Evolutionary conservation across 2,329 filamentous ascomycete species (phyloP), one percentile per base, ranked within the genome.

Genomic region (Phaeoacremonium minimum): DNA sequence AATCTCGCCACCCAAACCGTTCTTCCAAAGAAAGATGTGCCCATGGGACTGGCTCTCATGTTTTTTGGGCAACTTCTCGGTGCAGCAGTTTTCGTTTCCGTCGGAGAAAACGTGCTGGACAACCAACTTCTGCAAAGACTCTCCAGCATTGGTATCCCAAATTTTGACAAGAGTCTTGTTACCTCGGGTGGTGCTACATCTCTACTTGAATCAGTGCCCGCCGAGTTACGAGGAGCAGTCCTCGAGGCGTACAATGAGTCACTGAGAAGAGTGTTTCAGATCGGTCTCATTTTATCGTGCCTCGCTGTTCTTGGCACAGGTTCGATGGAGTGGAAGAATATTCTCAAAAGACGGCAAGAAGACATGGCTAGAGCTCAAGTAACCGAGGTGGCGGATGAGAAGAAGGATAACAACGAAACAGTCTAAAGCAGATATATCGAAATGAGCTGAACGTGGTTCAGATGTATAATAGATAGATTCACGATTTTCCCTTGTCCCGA

Each of bases 301-400:
- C 40, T 75, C 7, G 69, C 64, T 6, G 62, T 78, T 18, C 37
- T 77, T 15, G 76, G 72, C 3, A 63, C 69, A 0, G 47, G 69
- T 8, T 64, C 66, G 31, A 67, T 82, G 41, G 69, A 81, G 56
- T 82, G 77, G 77, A 77, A 70, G 53, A 73, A 15, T 15, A 35
- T 47, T 18, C 36, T 31, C 15, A 32, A 32, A 19, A n/a, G n/a
- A 26, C 22, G 9, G 22, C 9, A 26, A n/a, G 22, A 9, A 26
- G n/a, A 26, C n/a, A n/a, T n/a, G n/a, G n/a, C n/a, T n/a, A n/a
- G n/a, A n/a, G n/a, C n/a, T n/a, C n/a, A n/a, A n/a, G n/a, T n/a
- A n/a, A n/a, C n/a, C n/a, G n/a, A n/a, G n/a, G n/a, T n/a, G n/a
- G n/a, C n/a, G n/a, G n/a, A n/a, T n/a, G n/a, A n/a, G n/a, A n/a